Evolutionary conservation across 2,329 filamentous ascomycete genomes (phyloP).

Genomic region (Xylaria sp.): DNA sequence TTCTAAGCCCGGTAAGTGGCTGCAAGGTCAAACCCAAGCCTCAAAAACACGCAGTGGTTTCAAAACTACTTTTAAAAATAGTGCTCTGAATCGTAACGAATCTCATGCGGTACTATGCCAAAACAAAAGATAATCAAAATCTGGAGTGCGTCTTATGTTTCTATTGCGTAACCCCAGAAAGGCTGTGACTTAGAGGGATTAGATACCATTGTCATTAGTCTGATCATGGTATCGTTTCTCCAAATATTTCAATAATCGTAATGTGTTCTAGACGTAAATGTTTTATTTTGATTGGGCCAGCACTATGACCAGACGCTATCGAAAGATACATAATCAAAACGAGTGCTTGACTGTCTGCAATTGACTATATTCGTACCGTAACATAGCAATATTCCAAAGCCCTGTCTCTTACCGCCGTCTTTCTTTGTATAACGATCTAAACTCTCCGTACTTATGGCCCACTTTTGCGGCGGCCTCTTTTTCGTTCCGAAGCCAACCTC

Average conservation of each 20-base stretch:
- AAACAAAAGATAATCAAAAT: background rate
- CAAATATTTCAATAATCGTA: background rate
- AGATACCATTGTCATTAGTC: background rate
- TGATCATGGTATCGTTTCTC: background rate
- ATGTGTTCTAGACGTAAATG: background rate
- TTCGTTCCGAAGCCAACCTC: background rate
- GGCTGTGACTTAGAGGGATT: background rate
- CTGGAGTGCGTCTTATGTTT: background rate
- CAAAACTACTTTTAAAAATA: background rate
- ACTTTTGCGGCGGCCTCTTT: background rate
- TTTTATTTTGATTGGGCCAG: background rate
- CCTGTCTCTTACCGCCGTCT: background rate
- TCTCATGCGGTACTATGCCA: background rate
- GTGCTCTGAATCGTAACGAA: background rate
- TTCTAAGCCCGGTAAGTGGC: background rate
- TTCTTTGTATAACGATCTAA: background rate
- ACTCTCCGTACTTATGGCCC: background rate
- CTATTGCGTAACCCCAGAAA: background rate
- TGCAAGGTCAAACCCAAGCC: background rate
- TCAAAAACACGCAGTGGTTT: background rate
- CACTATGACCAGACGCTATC: too few relatives aligned
- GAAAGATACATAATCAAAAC: too few relatives aligned
- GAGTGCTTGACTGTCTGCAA: too few relatives aligned
- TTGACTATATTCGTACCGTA: too few relatives aligned
- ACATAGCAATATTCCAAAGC: too few relatives aligned